phyloP scores from a whole-genome alignment of 2,329 filamentous ascomycete species.

The Alternaria consortialis region DNA sequence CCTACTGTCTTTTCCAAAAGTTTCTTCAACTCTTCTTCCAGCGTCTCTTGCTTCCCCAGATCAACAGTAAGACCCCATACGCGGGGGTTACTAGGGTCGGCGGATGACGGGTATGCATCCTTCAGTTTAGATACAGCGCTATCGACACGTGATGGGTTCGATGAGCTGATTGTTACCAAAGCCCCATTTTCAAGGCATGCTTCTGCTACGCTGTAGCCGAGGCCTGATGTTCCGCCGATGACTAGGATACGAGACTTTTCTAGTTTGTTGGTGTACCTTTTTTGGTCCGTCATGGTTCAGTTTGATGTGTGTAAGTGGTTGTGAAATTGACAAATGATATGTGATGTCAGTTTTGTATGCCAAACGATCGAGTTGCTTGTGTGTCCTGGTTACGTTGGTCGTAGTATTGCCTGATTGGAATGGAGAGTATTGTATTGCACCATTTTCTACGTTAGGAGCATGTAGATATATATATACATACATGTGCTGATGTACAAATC shows the following conservation, averaged over 20 bases:
- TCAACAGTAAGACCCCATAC: constrained; percentile 59
- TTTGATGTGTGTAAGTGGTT: not conserved
- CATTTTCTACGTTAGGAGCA: not conserved
- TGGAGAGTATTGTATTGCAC: not conserved
- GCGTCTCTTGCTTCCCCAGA: constrained; percentile 56
- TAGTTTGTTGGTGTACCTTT: constrained; percentile 61
- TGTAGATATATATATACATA: not conserved
- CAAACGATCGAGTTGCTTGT: not conserved
- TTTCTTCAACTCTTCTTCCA: constrained; percentile 58
- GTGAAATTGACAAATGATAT: not conserved
- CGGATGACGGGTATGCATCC: constrained; percentile 54
- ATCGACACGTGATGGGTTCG: constrained; percentile 60
- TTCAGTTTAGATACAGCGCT: constrained; percentile 58
- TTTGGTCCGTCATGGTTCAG: constrained; percentile 48
- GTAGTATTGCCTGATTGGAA: not conserved
- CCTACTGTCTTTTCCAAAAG: constrained; percentile 55
- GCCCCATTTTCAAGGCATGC: constrained; percentile 64
- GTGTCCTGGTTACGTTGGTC: not conserved
- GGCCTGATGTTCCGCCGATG: constrained; percentile 70
- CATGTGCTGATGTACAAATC: not conserved
- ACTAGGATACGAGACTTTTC: constrained; percentile 62
- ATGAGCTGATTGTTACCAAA: constrained; percentile 68
- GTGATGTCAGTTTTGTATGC: too few relatives aligned
- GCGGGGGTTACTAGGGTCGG: constrained; percentile 28
- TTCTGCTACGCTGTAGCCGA: constrained; percentile 69